Evolutionary conservation across 208 protist species (phyloP), one percentile per base, ranked within the genome.

Genomic region (Wallacemonas sp.): DNA sequence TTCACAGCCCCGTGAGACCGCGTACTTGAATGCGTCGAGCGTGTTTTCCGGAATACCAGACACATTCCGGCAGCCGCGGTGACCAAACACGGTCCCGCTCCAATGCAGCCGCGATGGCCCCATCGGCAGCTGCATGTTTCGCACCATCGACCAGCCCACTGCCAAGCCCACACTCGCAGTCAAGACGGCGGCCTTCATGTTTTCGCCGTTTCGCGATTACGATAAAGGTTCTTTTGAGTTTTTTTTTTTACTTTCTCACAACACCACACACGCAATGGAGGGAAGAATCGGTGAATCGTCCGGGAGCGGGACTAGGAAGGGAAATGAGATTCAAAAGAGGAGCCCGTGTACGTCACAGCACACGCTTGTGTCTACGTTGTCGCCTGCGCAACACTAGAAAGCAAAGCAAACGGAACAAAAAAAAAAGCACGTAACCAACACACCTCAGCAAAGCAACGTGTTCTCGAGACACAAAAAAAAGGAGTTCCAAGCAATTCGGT

Each of bases 31-130:
- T 17, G 91, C 88, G n/a, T 79, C 73, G 21, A 97, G 63, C 21
- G 91, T 95, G 70, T 97, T 97, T 70, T 97, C 88, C 1, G 89
- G 89, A 9, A 86, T 84, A 15, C 82, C 82, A 2, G 63, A 71
- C 21, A 95, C 80, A 27, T 68, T 44, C 22, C 89, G 72, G 75
- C 89, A 94, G 51, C 91, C 91, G 56, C 91, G 87, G 65, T 96
- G 91, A n/a, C 91, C 91, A 72, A 96, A 93, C 47, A 96, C 90
- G 21, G 70, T 68, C 55, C 67, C 77, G 28, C 83, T 80, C 90
- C 90, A 96, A 33, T 77, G 67, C 51, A 93, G 68, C 15, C 90
- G 82, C 11, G 77, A 79, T 11, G 90, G 90, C 1, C 90, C 90
- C 44, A 80, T 75, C 2, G 86, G 85, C 30, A 96, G 83, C 66